Evolutionary conservation across 768 basidiomycete genomes (phyloP).

Genomic region (Dendrothele bispora): DNA sequence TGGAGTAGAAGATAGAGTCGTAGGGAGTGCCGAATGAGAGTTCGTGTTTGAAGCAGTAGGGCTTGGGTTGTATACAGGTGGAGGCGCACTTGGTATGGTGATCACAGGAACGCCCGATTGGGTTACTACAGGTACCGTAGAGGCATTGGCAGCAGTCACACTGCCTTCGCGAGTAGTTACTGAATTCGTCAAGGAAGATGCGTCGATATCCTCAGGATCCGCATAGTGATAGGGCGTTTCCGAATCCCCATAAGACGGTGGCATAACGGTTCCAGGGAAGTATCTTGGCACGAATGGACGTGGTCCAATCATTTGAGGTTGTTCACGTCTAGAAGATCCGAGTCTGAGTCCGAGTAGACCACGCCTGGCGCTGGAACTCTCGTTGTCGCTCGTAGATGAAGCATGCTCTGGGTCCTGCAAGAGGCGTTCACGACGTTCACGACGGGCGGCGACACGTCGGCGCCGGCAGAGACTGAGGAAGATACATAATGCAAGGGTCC

Average conservation of each 20-base stretch:
- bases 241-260: conserved; percentile 20
- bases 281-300: conserved; percentile 54
- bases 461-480: conserved; percentile 52
- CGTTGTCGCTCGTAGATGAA: too few relatives aligned
- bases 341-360: conserved; percentile 8
- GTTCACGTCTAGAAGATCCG: conserved; percentile 24
- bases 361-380: not conserved
- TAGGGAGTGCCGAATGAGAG: not conserved
- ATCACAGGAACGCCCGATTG: not conserved
- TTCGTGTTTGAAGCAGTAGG: not conserved
- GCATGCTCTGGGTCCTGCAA: too few relatives aligned
- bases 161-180: too few relatives aligned
- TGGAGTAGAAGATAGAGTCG: too few relatives aligned
- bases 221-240: too few relatives aligned
- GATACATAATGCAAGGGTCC: conserved; percentile 44
- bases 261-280: conserved; percentile 52
- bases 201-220: too few relatives aligned
- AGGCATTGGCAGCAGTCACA: not conserved
- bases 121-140: not conserved
- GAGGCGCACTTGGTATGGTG: not conserved
- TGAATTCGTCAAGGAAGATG: too few relatives aligned
- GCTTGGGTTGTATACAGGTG: not conserved
- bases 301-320: conserved; percentile 43
- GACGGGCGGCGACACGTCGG: conserved; percentile 36
- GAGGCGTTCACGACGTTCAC: conserved; percentile 37